Base-by-base conservation (phyloP, 75 land plant species). In the Adiantum capillusveneris region DNA sequence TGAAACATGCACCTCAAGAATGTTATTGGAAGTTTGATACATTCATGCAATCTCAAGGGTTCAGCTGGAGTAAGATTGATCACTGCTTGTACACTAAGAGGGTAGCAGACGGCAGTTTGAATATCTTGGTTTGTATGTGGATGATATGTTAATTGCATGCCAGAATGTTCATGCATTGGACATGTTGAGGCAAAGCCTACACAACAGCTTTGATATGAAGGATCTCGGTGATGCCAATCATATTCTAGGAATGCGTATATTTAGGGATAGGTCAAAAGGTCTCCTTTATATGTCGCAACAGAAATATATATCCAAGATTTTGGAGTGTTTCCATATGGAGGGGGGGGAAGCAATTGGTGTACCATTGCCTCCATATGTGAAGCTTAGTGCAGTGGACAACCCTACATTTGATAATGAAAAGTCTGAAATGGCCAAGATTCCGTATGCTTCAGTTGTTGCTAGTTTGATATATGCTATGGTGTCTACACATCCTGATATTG, bases 401-500 rank as follows among this genome's bases (percentile, higher is more conserved):
- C 50, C 50, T 46, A 46, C 50, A 46, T 46, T 17, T 46, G 50
- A 46, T 46, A n/a, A 46, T 46, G 50, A 46, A 14, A 46, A 46
- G 22, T 2, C 22, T 19, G 16, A 67, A 31, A 48, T 48, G 63
- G 19, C 16, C 21, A 34, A 56, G 14, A 51, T 69, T 44, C 72
- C 64, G 13, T 69, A 53, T 54, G 5, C 45, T 53, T 53, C 36
- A n/a, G 52, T 18, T 44, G 60, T 71, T 63, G 68, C 52, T 16
- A 63, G 60, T 46, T 27, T 57, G 27, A 71, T 71, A 54, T 71
- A 64, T 64, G 60, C 61, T 25, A 58, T 71, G 67, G 65, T 71
- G 11, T 51, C 26, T 31, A 61, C 72, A 39, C 14, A 53, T 13
- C 65, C 30, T 7, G 54, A 66, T 25, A 44, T 66, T 44, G 65